Base-by-base conservation (phyloP, 139 green algal species). In the Coelastrella sp. region DNA sequence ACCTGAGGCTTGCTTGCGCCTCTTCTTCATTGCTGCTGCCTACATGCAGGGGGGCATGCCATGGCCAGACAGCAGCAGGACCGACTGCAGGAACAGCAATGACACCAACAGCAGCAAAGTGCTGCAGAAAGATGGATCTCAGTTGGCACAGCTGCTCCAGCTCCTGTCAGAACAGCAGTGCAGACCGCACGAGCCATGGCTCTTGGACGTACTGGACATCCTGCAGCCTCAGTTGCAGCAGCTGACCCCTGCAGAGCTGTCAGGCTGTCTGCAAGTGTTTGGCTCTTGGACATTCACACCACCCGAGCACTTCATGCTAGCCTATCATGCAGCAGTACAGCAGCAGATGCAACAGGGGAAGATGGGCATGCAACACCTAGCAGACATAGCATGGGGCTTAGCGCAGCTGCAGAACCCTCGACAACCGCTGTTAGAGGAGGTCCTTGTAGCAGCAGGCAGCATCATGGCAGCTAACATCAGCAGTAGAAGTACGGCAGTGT, bases 91-190 rank as follows among this genome's bases (percentile, higher is more conserved):
- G 59, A 54, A 60, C 75, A 77, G 23, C 86, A 75, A 76, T 47
- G 8, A 32, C n/a, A 47, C 20, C 14, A 60, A 7, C 54, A 58
- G 64, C 47, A 23, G 4, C 79, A 86, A 77, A 17, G 64, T 85
- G 60, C 74, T 90, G 65, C 83, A 92, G 77, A 75, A 10, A 56
- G 85, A 92, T 61, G 66, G 61, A 61, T 11, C 22, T 8, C 76
- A 87, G 90, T 76, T 92, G 47, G 76, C 90, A 5, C 65, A 86
- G 74, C 84, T 90, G 77, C 75, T 92, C 56, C 54, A 23, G 10
- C 65, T 32, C 66, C 90, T 92, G 14, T 58, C 82, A 11, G 75
- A 87, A 64, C 84, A 88, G 75, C 75, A 92, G 57, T 76, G 90
- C 60, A 80, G 61, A 77, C 77, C 90, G 6, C 83, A 90, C 20